Conservation (phyloP, 805 yeast species). For the Wickerhamiella kurtzmanii region DNA sequence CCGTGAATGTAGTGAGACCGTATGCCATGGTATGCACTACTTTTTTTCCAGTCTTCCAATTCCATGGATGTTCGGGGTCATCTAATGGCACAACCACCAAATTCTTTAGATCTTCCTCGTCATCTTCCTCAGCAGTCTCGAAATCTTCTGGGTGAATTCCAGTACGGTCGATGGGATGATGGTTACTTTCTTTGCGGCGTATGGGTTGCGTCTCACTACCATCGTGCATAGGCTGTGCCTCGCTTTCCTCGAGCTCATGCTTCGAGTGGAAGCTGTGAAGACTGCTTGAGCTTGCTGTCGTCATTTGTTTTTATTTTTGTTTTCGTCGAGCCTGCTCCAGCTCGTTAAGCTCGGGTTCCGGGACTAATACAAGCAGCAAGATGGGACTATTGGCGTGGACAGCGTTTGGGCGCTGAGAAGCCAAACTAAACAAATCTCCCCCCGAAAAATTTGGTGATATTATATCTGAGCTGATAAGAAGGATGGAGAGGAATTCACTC, state of each 20-base stretch:
- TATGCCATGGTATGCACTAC: slow-evolving; percentile 28
- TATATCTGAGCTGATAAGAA: too few relatives aligned
- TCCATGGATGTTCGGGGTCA: slow-evolving; percentile 31
- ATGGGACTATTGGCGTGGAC: too few relatives aligned
- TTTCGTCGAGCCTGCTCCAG: too few relatives aligned
- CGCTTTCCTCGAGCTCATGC: not conserved
- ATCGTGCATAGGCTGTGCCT: too few relatives aligned
- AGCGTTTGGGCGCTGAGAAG: too few relatives aligned
- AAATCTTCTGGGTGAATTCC: not conserved
- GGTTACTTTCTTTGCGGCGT: not conserved
- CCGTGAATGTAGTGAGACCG: slow-evolving; percentile 37
- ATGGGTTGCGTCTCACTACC: not conserved
- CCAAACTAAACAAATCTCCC: too few relatives aligned
- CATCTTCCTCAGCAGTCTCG: not conserved
- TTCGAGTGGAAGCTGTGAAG: not conserved
- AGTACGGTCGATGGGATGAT: not conserved
- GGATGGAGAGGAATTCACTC: too few relatives aligned
- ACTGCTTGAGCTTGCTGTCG: not conserved
- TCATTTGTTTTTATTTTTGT: too few relatives aligned
- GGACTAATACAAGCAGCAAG: too few relatives aligned
- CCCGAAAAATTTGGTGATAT: too few relatives aligned
- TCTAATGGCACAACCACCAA: not conserved
- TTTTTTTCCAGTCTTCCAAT: slow-evolving; percentile 39
- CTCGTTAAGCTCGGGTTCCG: too few relatives aligned
- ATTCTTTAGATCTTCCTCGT: not conserved